These are phyloP conservation scores for Boehmeria nivea DNA, from an alignment of 306 rosid species.

Conservation along the genomic window DNA sequence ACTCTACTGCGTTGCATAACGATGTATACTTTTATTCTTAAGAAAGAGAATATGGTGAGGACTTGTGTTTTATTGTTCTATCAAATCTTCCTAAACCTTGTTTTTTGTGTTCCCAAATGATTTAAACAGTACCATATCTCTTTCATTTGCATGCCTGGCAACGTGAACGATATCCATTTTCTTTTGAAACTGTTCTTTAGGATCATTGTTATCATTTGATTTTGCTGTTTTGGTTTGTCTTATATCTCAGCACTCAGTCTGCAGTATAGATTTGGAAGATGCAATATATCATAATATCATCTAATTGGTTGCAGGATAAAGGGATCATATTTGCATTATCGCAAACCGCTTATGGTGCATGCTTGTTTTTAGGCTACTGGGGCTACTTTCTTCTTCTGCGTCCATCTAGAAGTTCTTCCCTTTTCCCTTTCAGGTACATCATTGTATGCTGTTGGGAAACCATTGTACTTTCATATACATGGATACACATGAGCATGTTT, in stretches of 20 bases:
- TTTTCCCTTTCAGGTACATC: slow-evolving; percentile 82
- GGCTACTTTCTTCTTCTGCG: slow-evolving; percentile 54
- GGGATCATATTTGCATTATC: slow-evolving; percentile 71
- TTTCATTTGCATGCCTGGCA: too few relatives aligned
- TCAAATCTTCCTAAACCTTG: not conserved
- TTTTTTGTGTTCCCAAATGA: too few relatives aligned
- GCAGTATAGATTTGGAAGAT: too few relatives aligned
- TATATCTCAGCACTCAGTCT: too few relatives aligned
- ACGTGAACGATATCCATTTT: too few relatives aligned
- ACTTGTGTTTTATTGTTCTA: slow-evolving; percentile 12
- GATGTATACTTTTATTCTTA: slow-evolving; percentile 60
- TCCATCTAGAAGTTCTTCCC: slow-evolving; percentile 38
- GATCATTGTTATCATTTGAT: too few relatives aligned
- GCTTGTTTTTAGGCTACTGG: slow-evolving; percentile 89
- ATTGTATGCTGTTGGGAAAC: not conserved
- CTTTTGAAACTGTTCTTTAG: too few relatives aligned
- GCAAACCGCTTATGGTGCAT: slow-evolving; percentile 82
- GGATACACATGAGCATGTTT: too few relatives aligned
- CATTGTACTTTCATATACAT: too few relatives aligned
- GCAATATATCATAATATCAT: not conserved
- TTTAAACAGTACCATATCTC: too few relatives aligned
- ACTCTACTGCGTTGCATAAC: slow-evolving; percentile 79
- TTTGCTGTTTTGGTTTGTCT: too few relatives aligned
- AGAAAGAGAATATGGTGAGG: slow-evolving; percentile 58
- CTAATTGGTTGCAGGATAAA: slow-evolving; percentile 67